phyloP scores from a whole-genome alignment of 768 basidiomycete species.

The Hortiboletus campestris region DNA sequence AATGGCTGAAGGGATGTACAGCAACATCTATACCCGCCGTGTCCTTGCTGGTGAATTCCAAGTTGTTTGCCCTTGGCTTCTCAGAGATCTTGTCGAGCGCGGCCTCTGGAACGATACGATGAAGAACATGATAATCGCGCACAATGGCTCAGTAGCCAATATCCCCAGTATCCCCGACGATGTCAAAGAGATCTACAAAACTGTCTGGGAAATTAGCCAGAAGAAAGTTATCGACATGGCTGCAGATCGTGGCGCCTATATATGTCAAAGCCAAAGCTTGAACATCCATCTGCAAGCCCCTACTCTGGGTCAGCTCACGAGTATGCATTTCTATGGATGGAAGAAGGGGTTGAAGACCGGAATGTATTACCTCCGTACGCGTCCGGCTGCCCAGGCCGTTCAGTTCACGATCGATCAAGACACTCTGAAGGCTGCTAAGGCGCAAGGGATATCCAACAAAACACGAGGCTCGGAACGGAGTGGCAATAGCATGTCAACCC shows the following conservation, averaged over 20 bases:
- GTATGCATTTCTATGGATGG: conserved; percentile 99
- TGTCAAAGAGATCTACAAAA: conserved; percentile 98
- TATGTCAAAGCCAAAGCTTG: conserved; percentile 93
- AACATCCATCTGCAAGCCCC: conserved; percentile 92
- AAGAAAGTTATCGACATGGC: conserved; percentile 98
- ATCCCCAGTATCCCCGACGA: conserved; percentile 87
- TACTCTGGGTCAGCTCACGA: conserved; percentile 87
- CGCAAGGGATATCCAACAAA: conserved; percentile 23
- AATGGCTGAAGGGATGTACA: conserved; percentile 30
- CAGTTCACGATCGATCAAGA: conserved; percentile 95
- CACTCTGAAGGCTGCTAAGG: conserved; percentile 58
- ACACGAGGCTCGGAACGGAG: conserved; percentile 14
- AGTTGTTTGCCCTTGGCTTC: conserved; percentile 97
- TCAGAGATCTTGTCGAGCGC: conserved; percentile 95
- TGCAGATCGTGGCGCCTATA: conserved; percentile 98
- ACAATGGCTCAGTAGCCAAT: conserved; percentile 86
- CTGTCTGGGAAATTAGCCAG: conserved; percentile 99
- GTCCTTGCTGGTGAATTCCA: conserved; percentile 99
- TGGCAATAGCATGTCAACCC: conserved; percentile 18
- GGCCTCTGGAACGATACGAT: conserved; percentile 97
- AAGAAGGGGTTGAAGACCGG: conserved; percentile 98
- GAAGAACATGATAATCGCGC: conserved; percentile 99
- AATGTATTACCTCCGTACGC: conserved; percentile 96
- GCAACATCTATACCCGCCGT: conserved; percentile 98
- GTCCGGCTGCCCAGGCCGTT: conserved; percentile 92